Base-by-base conservation (phyloP, 2,329 filamentous ascomycete genomes). In the Penicillium oxalicum region DNA sequence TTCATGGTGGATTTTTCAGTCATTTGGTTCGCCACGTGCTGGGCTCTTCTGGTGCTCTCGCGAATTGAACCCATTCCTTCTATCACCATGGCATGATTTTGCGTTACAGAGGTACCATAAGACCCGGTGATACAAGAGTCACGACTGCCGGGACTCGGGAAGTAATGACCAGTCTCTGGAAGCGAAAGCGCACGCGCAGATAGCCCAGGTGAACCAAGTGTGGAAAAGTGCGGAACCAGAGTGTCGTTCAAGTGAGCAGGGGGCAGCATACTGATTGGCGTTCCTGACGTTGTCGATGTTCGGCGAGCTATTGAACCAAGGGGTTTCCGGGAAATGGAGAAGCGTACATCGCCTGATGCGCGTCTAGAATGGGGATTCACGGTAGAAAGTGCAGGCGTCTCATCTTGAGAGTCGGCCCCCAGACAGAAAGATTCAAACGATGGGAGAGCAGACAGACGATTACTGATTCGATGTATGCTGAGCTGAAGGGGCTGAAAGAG, bases 391-490 rank as follows among this genome's bases (percentile, higher is more conserved):
- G 67, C 65, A 45, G 61, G 59, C 51, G 55, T 62, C 59, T 50
- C 60, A 49, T 24, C 58, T n/a, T 58, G 49, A 51, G 12, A 48
- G 29, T 50, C 52, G 1, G 63, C 62, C 2, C 65, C 62, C 12
- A 72, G 50, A n/a, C 63, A 62, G 40, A 72, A 69, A 2, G 60
- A 45, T 13, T 69, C 66, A 51, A 77, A 77, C 25, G 62, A 62
- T 18, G 74, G 74, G 28, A 77, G 62, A 48, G 72, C 66, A 27
- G 74, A 71, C 11, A 76, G 58, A 48, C 65, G 63, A 56, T 74
- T 71, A 35, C 66, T 67, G n/a, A 70, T 65, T 45, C 65, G 58
- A 56, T 74, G 69, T 45, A 77, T 75, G 55, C 67, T 75, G 40
- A 76, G 61, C 57, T 76, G 68, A n/a, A 76, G 61, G 4, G 73